phyloP scores from a whole-genome alignment of 2,329 filamentous ascomycete genomes.

The Calycina herbarum region DNA sequence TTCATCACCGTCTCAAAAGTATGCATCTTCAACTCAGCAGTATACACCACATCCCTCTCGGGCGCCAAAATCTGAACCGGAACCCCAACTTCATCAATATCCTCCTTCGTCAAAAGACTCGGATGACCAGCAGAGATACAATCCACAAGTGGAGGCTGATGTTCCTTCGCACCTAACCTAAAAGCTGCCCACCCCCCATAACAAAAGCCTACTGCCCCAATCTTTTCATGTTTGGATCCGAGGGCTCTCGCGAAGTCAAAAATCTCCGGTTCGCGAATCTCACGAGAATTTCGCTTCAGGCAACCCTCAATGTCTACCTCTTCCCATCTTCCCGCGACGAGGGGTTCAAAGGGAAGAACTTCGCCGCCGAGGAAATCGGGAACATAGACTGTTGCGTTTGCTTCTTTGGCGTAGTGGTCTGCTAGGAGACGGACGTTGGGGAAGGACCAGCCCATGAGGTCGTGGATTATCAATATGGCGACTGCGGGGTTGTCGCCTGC shows the following conservation, averaged over 20 bases:
- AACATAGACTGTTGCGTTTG: conserved; percentile 48
- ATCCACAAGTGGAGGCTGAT: conserved; percentile 12
- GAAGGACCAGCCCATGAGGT: conserved; percentile 47
- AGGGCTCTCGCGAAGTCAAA: conserved; percentile 15
- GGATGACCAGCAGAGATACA: conserved; percentile 15
- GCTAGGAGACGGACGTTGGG: conserved; percentile 47
- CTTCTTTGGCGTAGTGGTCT: conserved; percentile 47
- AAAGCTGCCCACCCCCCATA: conserved; percentile 18
- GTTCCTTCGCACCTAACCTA: conserved; percentile 12
- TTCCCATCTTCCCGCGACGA: conserved; percentile 25
- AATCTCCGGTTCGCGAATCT: conserved; percentile 14
- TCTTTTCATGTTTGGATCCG: conserved; percentile 8
- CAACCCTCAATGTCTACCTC: conserved; percentile 33
- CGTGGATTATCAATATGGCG: conserved; percentile 42
- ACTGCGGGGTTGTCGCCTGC: conserved; percentile 38
- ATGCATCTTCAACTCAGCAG: conserved; percentile 17
- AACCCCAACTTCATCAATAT: conserved; percentile 29
- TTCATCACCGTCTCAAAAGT: conserved; percentile 42
- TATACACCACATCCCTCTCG: conserved; percentile 14
- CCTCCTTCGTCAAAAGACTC: conserved; percentile 9
- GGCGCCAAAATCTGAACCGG: conserved; percentile 19
- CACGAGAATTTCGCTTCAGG: conserved; percentile 11
- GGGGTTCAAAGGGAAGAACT: conserved; percentile 14
- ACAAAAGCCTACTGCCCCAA: conserved; percentile 18
- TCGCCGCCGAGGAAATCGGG: conserved; percentile 31